Evolutionary conservation across 352 stramenopile genomes (phyloP), one percentile per base, ranked within the genome.

Genomic region (Salisapilia sapeloensis): DNA sequence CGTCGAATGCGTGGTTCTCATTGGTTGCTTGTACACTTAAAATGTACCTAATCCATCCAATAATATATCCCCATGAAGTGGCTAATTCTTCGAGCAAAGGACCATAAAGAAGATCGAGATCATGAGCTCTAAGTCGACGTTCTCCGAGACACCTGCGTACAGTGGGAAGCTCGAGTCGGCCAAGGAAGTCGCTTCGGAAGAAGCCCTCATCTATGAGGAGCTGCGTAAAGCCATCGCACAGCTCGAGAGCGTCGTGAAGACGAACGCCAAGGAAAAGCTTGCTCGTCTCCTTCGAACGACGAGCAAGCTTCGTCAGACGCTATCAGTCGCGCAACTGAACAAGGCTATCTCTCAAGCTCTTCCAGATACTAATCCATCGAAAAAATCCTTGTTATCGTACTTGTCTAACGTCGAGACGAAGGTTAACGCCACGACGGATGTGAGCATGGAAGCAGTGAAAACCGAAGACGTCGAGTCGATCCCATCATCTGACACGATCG

Each of bases 261-360:
- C 66, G 6, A 86, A 85, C 35, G 63, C 71, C 17, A 89, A 85
- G 49, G 75, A 90, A 33, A 86, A 87, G 43, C 63, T 89, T 31
- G 46, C 69, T 27, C 76, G 79, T 20, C 58, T 87, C 22, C 49
- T 91, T 19, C 70, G 71, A 39, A 74, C 65, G 44, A 87, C 63
- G 19, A 82, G 63, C 31, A 80, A 75, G 42, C 28, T 93, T 37
- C 79, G 79, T 44, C 83, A 81, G 50, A 71, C 62, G 20, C 38
- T 87, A 26, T 78, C 60, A 18, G 53, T 67, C 16, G 39, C 48
- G 25, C 66, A 83, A 44, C 45, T 93, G 31, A 43, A 50, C 24
- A 46, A 59, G 15, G 71, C 70, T 8, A 55, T 86, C 41, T 38
- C 45, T 26, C 59, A 87, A 38, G 32, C 74, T 28, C 43, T 89